Conservation (phyloP, 306 rosid genomes). For the Elaeagnus macrophylla region DNA sequence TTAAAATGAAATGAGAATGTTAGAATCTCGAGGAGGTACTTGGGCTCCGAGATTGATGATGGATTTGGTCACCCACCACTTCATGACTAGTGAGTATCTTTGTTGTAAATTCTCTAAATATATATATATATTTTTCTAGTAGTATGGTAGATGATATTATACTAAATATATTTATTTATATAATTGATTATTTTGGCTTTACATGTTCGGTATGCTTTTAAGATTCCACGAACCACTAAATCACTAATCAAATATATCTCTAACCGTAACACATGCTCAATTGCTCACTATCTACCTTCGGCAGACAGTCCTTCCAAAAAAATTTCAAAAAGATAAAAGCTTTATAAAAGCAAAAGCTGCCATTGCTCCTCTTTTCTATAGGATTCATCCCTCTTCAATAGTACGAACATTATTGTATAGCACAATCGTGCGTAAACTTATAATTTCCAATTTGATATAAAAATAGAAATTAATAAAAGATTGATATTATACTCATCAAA, state of each 20-base stretch:
- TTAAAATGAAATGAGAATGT: slow-evolving; percentile 47
- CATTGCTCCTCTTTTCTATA: slow-evolving; percentile 21
- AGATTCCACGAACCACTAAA: slow-evolving; percentile 46
- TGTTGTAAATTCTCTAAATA: slow-evolving; percentile 15
- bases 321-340: slow-evolving; percentile 50
- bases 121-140: not conserved
- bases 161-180: not conserved
- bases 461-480: too few species aligned
- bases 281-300: slow-evolving; percentile 27
- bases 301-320: slow-evolving; percentile 56
- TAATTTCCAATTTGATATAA: too few species aligned
- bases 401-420: too few species aligned
- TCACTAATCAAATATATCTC: not conserved
- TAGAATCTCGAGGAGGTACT: slow-evolving; percentile 74
- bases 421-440: slow-evolving; percentile 25
- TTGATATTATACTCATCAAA: too few species aligned
- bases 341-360: slow-evolving; percentile 86
- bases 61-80: slow-evolving; percentile 72
- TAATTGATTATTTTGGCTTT: slow-evolving; percentile 38
- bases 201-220: slow-evolving; percentile 36
- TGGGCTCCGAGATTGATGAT: slow-evolving; percentile 39
- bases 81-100: slow-evolving; percentile 32
- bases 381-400: slow-evolving; percentile 9
- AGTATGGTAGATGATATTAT: not conserved
- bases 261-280: slow-evolving; percentile 32